phyloP scores from a whole-genome alignment of 495 filamentous ascomycete species.

The Lindgomyces ingoldianus region DNA sequence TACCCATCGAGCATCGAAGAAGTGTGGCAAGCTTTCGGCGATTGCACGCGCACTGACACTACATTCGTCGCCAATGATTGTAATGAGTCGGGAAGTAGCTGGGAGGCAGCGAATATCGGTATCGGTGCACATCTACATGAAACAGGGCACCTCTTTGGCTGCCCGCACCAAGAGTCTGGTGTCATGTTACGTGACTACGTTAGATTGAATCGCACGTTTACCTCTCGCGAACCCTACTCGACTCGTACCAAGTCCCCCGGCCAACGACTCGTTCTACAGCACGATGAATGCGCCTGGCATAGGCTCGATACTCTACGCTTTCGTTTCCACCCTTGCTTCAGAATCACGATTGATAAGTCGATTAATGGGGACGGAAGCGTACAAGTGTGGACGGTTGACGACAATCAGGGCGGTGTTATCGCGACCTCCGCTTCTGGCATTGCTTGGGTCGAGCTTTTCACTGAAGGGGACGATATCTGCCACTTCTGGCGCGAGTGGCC shows the following conservation, averaged over 20 bases:
- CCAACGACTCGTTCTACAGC: constrained; percentile 64
- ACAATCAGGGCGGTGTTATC: constrained; percentile 65
- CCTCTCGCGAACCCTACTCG: constrained; percentile 74
- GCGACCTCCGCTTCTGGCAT: constrained; percentile 80
- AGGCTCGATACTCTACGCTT: constrained; percentile 84
- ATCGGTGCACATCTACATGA: constrained; percentile 92
- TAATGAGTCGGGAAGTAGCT: constrained; percentile 80
- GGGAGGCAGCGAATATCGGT: constrained; percentile 88
- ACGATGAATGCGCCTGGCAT: constrained; percentile 88
- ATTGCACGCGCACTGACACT: constrained; percentile 86
- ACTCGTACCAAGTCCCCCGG: constrained; percentile 81
- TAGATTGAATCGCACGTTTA: constrained; percentile 78
- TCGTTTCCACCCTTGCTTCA: constrained; percentile 87
- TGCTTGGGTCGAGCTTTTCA: constrained; percentile 76
- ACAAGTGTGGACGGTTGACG: constrained; percentile 84
- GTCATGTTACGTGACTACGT: constrained; percentile 89
- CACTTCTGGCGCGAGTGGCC: constrained; percentile 77
- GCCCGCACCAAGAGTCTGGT: constrained; percentile 81
- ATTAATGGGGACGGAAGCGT: constrained; percentile 71
- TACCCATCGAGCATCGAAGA: constrained; percentile 85
- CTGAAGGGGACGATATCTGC: constrained; percentile 73
- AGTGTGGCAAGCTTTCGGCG: constrained; percentile 78
- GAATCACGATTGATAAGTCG: constrained; percentile 69
- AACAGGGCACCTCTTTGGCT: constrained; percentile 82
- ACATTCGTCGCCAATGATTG: constrained; percentile 79